Percentiles rank a stretch among this genome's conserved stretches.
Conservation (phyloP, 305 asterid genomes). For the Nicotiana rustica region DNA sequence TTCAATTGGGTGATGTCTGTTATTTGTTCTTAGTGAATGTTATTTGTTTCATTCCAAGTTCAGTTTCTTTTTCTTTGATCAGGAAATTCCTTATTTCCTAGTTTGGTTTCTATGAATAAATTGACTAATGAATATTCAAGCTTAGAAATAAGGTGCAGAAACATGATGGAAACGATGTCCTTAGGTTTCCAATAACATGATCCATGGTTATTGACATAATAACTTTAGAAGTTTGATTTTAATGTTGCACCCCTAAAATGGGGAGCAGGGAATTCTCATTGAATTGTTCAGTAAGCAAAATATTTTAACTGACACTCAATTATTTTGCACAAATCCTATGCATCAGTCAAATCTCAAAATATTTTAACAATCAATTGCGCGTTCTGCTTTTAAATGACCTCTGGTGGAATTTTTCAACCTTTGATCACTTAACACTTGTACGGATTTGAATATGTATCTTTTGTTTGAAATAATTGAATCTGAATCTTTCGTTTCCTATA, state of each 20-base stretch:
- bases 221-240: not conserved
- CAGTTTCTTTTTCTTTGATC: not conserved
- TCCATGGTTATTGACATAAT: not conserved
- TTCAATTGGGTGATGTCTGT: slow-evolving; percentile 4
- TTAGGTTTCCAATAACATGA: slow-evolving; percentile 16
- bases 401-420: too few species aligned
- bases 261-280: not conserved
- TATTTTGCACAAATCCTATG: not conserved
- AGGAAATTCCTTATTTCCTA: not conserved
- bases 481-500: too few species aligned
- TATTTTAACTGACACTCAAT: not conserved
- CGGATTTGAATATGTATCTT: too few species aligned
- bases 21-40: not conserved
- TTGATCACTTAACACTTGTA: too few species aligned
- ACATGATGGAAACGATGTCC: not conserved
- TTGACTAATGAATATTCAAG: not conserved
- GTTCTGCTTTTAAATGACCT: too few species aligned
- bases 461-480: too few species aligned
- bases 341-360: not conserved
- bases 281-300: not conserved
- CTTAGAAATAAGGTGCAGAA: slow-evolving; percentile 30
- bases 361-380: too few species aligned
- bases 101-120: not conserved
- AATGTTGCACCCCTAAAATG: not conserved
- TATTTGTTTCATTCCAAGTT: not conserved